Conservation (phyloP, 2,329 filamentous ascomycete species). For the Bipolaris cookei region DNA sequence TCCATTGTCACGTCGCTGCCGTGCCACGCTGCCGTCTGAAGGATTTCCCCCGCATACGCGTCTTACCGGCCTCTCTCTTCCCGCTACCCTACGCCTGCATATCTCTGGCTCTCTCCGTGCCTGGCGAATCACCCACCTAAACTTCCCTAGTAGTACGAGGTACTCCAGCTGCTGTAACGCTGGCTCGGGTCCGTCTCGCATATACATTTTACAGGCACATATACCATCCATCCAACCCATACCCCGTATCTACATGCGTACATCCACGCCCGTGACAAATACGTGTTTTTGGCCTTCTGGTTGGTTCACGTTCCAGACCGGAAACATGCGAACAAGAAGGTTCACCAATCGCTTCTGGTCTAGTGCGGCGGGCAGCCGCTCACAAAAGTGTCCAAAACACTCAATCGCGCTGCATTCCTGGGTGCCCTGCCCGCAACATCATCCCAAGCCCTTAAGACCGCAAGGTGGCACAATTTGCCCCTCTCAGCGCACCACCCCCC, state of each 20-base stretch:
- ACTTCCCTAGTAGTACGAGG: neutral
- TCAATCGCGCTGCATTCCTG: slow-evolving; percentile 1
- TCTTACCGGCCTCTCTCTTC: neutral
- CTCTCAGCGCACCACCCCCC: neutral
- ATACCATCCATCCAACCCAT: no score
- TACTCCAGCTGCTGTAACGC: neutral
- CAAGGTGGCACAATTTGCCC: neutral
- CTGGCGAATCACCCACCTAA: neutral
- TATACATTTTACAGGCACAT: neutral
- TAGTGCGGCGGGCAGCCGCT: neutral
- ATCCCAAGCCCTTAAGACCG: neutral
- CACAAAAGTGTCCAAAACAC: neutral
- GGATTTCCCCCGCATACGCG: neutral
- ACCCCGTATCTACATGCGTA: no score
- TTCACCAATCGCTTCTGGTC: neutral
- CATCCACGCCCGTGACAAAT: neutral
- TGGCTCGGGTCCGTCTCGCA: neutral
- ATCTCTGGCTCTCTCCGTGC: neutral
- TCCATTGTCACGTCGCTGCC: neutral
- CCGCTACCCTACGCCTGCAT: neutral
- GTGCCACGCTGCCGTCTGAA: neutral
- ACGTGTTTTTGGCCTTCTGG: neutral
- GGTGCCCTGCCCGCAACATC: neutral
- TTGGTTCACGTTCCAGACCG: neutral
- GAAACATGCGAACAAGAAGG: neutral